Evolutionary conservation across 352 stramenopile species (phyloP).

Genomic region (Blastocystis sp.): DNA sequence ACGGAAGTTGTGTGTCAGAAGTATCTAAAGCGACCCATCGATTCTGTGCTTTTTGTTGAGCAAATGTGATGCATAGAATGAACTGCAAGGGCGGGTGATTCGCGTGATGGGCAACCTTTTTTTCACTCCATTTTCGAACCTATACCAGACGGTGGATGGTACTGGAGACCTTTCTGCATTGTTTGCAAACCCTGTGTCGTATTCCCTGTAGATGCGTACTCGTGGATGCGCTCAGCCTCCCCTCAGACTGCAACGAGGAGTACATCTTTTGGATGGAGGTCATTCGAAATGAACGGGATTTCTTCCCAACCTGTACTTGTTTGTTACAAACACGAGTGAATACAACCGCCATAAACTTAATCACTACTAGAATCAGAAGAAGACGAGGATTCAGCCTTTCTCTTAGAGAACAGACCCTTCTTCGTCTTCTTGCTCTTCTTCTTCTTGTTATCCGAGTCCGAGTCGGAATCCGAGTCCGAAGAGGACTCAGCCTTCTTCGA

Average conservation of each 20-base stretch:
- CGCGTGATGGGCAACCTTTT: not conserved
- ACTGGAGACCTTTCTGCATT: slow-evolving; percentile 12
- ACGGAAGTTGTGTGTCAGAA: not conserved
- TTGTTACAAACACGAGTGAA: slow-evolving; percentile 12
- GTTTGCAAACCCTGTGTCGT: not conserved
- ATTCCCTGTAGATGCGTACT: not conserved
- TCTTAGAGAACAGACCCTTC: slow-evolving; percentile 26
- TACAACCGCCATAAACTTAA: slow-evolving; percentile 22
- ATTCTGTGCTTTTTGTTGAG: not conserved
- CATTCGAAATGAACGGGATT: not conserved
- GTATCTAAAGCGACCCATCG: not conserved
- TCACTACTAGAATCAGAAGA: slow-evolving; percentile 44
- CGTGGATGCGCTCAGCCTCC: not conserved
- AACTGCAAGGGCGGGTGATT: not conserved
- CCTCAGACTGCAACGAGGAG: slow-evolving; percentile 42
- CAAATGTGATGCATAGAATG: no score
- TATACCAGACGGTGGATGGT: slow-evolving; percentile 26
- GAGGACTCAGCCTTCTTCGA: slow-evolving; percentile 8
- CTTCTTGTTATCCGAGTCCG: not conserved
- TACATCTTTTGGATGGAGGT: slow-evolving; percentile 60
- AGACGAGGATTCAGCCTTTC: slow-evolving; percentile 43
- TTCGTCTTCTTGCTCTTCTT: slow-evolving; percentile 60
- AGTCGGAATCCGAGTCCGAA: slow-evolving; percentile 51
- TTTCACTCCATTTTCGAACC: not conserved
- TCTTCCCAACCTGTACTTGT: slow-evolving; percentile 1